Percentiles rank a stretch among this genome's conserved stretches.
These are phyloP conservation scores for Dictyostelium intermedium DNA, from an alignment of 78 protist genomes.

Conservation along the genomic window DNA sequence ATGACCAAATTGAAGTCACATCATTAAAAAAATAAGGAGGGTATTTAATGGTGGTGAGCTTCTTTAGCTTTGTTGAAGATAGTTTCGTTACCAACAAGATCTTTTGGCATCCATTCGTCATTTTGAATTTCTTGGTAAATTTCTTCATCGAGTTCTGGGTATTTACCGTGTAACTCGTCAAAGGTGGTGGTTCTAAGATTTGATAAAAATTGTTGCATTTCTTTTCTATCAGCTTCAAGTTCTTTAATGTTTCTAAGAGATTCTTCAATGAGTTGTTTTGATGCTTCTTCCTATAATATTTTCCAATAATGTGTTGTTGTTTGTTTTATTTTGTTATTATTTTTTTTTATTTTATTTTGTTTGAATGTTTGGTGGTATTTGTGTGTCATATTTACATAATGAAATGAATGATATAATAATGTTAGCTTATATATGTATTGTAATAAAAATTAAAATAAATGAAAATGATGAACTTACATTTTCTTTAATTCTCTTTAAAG, in stretches of 20 bases:
- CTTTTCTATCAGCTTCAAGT: background rate
- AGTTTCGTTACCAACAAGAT: slow-evolving; percentile 11
- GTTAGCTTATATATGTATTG: too few species aligned
- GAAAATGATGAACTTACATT: background rate
- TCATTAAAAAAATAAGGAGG: background rate
- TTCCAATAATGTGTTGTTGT: background rate
- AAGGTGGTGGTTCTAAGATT: slow-evolving; percentile 12
- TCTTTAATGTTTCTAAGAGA: background rate
- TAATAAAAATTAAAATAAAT: too few species aligned
- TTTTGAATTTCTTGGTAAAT: slow-evolving; percentile 30
- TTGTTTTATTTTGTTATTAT: too few species aligned
- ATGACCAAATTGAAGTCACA: background rate
- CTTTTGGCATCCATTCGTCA: slow-evolving; percentile 58
- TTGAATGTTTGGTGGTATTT: too few species aligned
- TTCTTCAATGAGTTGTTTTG: background rate
- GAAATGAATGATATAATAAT: too few species aligned
- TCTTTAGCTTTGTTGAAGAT: slow-evolving; percentile 12
- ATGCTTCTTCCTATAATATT: background rate
- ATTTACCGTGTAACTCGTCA: slow-evolving; percentile 23
- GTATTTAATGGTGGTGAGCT: slow-evolving; percentile 41
- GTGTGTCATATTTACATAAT: too few species aligned
- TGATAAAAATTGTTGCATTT: background rate
- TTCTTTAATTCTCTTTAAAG: background rate
- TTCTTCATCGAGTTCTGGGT: slow-evolving; percentile 60
- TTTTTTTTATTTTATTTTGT: too few species aligned